These are phyloP conservation scores for Beauveria caledonica DNA, from an alignment of 2,329 filamentous ascomycete genomes.

Conservation along the genomic window DNA sequence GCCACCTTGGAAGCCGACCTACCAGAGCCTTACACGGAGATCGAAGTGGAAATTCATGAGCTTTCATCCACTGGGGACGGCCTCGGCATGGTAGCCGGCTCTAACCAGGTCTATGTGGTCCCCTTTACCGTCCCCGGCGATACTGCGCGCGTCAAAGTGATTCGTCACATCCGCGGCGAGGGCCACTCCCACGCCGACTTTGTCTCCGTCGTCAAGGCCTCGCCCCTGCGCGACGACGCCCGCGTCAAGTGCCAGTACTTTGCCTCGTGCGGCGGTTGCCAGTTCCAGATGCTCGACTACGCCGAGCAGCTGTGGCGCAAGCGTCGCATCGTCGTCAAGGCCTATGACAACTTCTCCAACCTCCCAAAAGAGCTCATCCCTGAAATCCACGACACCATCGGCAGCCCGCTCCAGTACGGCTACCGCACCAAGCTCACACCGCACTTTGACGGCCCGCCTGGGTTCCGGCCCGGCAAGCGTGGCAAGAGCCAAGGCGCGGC, in stretches of 20 bases:
- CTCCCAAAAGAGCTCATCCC: conserved; percentile 70
- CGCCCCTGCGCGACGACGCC: conserved; percentile 65
- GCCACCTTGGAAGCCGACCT: conserved; percentile 25
- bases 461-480: conserved; percentile 39
- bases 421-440: conserved; percentile 97
- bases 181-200: conserved; percentile 76
- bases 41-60: conserved; percentile 72
- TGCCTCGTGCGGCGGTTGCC: conserved; percentile 77
- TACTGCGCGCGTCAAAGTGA: conserved; percentile 66
- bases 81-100: conserved; percentile 58
- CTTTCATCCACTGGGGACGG: conserved; percentile 91
- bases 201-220: conserved; percentile 65
- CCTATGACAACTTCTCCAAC: conserved; percentile 84
- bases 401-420: conserved; percentile 81
- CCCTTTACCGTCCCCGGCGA: conserved; percentile 88
- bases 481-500: conserved; percentile 25
- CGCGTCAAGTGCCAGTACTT: conserved; percentile 84
- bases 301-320: conserved; percentile 79
- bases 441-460: conserved; percentile 78
- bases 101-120: conserved; percentile 66
- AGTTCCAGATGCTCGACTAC: conserved; percentile 96
- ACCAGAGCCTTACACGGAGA: conserved; percentile 62
- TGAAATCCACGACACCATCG: conserved; percentile 72
- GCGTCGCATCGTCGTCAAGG: conserved; percentile 78
- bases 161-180: conserved; percentile 57